These are phyloP conservation scores for Saussurea involucrata DNA, from an alignment of 129 eudicot species.

Conservation along the genomic window DNA sequence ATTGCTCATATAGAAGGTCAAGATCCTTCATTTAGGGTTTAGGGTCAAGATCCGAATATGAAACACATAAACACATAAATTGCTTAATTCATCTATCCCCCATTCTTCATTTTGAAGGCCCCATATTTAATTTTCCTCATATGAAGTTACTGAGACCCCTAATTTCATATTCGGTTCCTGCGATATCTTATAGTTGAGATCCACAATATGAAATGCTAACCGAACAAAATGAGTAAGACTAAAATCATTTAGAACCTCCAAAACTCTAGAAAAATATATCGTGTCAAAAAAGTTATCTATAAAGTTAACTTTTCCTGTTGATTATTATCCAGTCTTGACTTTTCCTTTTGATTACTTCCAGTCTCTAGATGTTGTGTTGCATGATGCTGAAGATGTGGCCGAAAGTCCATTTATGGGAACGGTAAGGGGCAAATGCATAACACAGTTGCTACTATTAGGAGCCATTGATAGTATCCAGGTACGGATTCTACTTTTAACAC, in stretches of 20 bases:
- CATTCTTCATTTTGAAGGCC: neutral
- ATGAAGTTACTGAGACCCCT: neutral
- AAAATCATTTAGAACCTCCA: neutral
- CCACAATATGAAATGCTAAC: neutral
- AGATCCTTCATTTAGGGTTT: neutral
- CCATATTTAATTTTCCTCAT: neutral
- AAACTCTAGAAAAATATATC: neutral
- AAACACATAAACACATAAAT: neutral
- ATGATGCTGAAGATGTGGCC: conserved; percentile 44
- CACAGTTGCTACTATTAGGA: conserved; percentile 82
- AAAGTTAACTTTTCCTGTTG: conserved; percentile 3
- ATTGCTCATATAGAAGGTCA: neutral
- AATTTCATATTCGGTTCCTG: neutral
- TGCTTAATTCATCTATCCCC: neutral
- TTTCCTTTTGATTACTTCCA: conserved; percentile 22
- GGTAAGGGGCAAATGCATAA: conserved; percentile 89
- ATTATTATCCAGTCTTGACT: conserved; percentile 35
- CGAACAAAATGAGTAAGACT: neutral
- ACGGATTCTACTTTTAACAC: conserved; percentile 5
- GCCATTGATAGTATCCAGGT: conserved; percentile 96
- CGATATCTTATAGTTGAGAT: neutral
- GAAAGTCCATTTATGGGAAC: conserved; percentile 72
- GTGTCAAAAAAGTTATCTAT: neutral
- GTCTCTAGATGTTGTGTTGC: conserved; percentile 56
- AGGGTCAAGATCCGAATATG: no score